Percentiles rank a stretch among this genome's conserved stretches.
phyloP scores from a whole-genome alignment of 2,329 filamentous ascomycete species.

The Beauveria sp. region DNA sequence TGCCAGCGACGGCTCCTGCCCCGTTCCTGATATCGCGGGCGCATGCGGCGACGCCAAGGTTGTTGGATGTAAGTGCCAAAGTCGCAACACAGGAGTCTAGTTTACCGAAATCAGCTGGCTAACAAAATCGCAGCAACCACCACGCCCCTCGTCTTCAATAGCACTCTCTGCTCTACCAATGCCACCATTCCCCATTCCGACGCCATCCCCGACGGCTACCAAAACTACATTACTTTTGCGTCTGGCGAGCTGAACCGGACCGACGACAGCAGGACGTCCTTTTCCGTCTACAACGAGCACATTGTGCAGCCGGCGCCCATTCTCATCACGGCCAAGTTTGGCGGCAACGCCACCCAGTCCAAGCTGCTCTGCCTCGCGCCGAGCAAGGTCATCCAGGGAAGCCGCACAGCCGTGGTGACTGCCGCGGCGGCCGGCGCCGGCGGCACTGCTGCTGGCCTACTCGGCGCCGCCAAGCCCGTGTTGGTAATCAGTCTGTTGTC shows the following conservation, averaged over 20 bases:
- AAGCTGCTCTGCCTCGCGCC: constrained; percentile 9
- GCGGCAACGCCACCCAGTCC: not conserved
- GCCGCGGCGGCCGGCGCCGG: not conserved
- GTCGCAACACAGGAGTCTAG: not conserved
- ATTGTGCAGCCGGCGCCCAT: constrained; percentile 5
- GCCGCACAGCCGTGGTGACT: not conserved
- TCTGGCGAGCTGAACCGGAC: not conserved
- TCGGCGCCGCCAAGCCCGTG: constrained; percentile 1
- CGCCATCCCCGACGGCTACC: constrained; percentile 5
- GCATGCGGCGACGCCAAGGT: not conserved
- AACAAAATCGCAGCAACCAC: not conserved
- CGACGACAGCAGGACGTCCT: not conserved
- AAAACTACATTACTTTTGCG: constrained; percentile 2
- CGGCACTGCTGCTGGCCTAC: not conserved
- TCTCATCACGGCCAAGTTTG: not conserved
- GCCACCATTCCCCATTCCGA: constrained; percentile 1
- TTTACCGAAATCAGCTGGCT: not conserved
- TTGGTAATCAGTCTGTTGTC: not conserved
- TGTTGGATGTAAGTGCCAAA: constrained; percentile 1
- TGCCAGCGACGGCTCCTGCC: not conserved
- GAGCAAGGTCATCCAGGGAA: constrained; percentile 4
- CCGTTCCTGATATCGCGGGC: not conserved
- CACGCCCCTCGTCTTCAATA: constrained; percentile 2
- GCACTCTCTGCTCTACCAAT: constrained; percentile 6
- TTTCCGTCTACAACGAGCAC: not conserved